A percentile compares a stretch with the other conserved stretches of the same genome.
Conservation (phyloP, 2,329 filamentous ascomycete genomes). For the Aspergillus uvarum region DNA sequence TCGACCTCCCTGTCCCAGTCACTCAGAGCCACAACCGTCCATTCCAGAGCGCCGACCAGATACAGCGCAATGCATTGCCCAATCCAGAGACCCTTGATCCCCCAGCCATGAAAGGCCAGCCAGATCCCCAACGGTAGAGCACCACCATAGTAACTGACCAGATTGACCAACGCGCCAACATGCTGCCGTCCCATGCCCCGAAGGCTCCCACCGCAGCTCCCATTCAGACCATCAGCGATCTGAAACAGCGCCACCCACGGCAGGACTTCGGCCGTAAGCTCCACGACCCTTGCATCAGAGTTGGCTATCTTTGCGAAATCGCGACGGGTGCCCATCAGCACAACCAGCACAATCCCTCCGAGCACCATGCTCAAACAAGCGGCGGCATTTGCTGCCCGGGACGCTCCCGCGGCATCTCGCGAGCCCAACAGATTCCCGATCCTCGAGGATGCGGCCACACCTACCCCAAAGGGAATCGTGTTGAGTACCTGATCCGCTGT, state of each 20-base stretch:
- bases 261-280: slow-evolving; percentile 74
- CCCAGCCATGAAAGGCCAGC: slow-evolving; percentile 84
- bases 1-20: slow-evolving; percentile 73
- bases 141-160: slow-evolving; percentile 79
- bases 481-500: slow-evolving; percentile 81
- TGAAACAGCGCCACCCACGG: slow-evolving; percentile 87
- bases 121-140: slow-evolving; percentile 79
- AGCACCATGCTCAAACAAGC: slow-evolving; percentile 70
- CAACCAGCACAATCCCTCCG: slow-evolving; percentile 64
- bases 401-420: slow-evolving; percentile 63
- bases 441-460: slow-evolving; percentile 74
- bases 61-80: slow-evolving; percentile 81
- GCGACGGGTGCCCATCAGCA: slow-evolving; percentile 69
- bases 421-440: slow-evolving; percentile 79
- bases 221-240: slow-evolving; percentile 84
- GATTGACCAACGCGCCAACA: slow-evolving; percentile 77
- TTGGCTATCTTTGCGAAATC: slow-evolving; percentile 80
- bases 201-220: slow-evolving; percentile 76
- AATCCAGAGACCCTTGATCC: slow-evolving; percentile 75
- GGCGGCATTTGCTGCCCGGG: slow-evolving; percentile 71
- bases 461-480: slow-evolving; percentile 83
- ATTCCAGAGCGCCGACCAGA: slow-evolving; percentile 74
- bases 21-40: slow-evolving; percentile 74
- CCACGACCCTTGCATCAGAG: slow-evolving; percentile 69
- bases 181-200: slow-evolving; percentile 85